Evolutionary conservation across 495 filamentous ascomycete genomes (phyloP).

Genomic region (Paragyromitra xinjiangensis): DNA sequence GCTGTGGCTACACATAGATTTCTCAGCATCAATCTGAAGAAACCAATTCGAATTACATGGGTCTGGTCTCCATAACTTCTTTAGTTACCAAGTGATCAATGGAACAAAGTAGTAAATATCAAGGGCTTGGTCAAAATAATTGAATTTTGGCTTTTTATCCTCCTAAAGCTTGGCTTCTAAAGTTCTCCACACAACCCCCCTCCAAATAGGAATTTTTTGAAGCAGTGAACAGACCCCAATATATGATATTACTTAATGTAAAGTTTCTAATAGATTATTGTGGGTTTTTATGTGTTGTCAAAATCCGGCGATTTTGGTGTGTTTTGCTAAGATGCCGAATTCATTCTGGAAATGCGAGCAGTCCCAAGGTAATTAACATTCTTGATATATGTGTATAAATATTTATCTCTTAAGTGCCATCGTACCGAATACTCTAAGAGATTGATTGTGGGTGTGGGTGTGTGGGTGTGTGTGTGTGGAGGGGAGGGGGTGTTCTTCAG

Average conservation of each 20-base stretch:
- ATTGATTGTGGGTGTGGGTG: neutral
- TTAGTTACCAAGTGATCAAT: no score
- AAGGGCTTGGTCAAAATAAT: no score
- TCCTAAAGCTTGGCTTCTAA: neutral
- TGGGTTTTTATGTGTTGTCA: neutral
- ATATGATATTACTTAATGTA: neutral
- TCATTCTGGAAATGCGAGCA: neutral
- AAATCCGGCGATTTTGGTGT: neutral
- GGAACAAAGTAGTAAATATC: no score
- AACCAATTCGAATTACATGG: neutral
- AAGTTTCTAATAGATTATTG: neutral
- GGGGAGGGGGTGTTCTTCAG: no score
- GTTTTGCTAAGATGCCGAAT: neutral
- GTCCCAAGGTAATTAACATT: neutral
- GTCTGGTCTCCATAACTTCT: no score
- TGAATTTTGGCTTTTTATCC: no score
- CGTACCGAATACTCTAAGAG: neutral
- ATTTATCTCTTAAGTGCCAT: neutral
- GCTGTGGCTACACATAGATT: neutral
- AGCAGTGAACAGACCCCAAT: neutral
- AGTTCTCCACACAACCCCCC: neutral
- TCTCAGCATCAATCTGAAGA: neutral
- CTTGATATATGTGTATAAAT: neutral
- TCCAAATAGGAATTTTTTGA: neutral
- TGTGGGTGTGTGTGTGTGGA: no score